Evolutionary conservation across 768 basidiomycete genomes (phyloP), one percentile per base, ranked within the genome.

Genomic region (Mycena vulgaris): DNA sequence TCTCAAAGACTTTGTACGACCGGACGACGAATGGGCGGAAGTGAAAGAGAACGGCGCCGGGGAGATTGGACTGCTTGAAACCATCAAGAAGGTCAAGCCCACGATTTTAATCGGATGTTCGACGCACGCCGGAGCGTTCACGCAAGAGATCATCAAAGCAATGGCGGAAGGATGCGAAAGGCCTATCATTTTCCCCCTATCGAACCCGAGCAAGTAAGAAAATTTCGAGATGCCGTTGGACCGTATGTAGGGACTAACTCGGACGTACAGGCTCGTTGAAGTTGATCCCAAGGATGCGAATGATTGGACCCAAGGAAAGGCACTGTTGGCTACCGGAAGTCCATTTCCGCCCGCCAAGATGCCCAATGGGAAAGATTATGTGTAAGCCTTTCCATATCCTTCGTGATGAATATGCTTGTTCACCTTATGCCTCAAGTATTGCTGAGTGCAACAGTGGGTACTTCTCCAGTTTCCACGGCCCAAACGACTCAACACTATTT

Each of bases 71-170:
- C 82, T 97, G 60, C 78, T 93, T 63, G 91, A 95, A 31, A 91
- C 93, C 3, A 88, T 96, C 67, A 88, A 88, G 80, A 84, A 85
- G 69, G 87, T 93, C 14, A 89, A 89, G 75, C 95, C 95, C 27
- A 97, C 95, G 2, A 88, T 95, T 14, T 78, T 97, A 52, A 93
- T 97, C 71, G 95, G 95, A 33, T 93, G 92, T 66, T 95, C 93
- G 65, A 96, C 95, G 2, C 85, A 89, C 56, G 85, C 88, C 23
- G 92, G 93, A 5, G 93, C 91, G 33, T 97, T 97, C 80, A 91
- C 87, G 5, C 88, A 94, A 80, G 90, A 92, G 65, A 83, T 95
- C 45, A 82, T 94, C 37, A 56, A 67, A 76, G 86, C 87, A 30
- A 92, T 96, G 94, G 85, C 88, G 31, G 88, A 87, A 70, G 84